These are phyloP conservation scores for Pseudogymnoascus sp. DNA, from an alignment of 2,329 filamentous ascomycete species.

Conservation along the genomic window DNA sequence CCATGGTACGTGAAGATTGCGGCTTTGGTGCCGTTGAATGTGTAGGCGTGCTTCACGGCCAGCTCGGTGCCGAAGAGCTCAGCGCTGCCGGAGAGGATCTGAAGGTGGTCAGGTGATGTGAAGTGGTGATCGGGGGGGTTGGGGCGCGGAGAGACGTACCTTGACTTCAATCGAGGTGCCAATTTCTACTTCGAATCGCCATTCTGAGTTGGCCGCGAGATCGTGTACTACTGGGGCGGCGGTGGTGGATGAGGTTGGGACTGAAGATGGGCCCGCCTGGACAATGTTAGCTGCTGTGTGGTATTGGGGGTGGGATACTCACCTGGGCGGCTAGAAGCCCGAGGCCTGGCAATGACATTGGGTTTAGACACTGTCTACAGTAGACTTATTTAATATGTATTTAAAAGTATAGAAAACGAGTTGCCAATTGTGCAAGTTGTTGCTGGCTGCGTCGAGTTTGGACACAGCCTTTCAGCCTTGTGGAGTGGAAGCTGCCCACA, in stretches of 20 bases:
- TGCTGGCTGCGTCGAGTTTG: slow-evolving; percentile 9
- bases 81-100: slow-evolving; percentile 74
- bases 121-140: slow-evolving; percentile 25
- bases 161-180: slow-evolving; percentile 47
- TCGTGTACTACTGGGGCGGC: slow-evolving; percentile 41
- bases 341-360: slow-evolving; percentile 69
- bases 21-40: slow-evolving; percentile 73
- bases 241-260: slow-evolving; percentile 22
- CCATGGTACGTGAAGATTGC: slow-evolving; percentile 91
- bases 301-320: slow-evolving; percentile 22
- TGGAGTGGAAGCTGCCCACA: not conserved
- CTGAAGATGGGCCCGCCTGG: slow-evolving; percentile 18
- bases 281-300: slow-evolving; percentile 17
- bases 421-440: not conserved
- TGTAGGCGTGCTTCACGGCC: slow-evolving; percentile 71
- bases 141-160: slow-evolving; percentile 31
- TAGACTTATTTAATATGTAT: not conserved
- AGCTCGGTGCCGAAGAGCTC: slow-evolving; percentile 96
- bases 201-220: slow-evolving; percentile 64
- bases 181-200: slow-evolving; percentile 67
- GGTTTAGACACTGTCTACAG: slow-evolving; percentile 10
- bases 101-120: slow-evolving; percentile 31
- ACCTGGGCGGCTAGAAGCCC: slow-evolving; percentile 49
- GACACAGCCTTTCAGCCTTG: slow-evolving; percentile 15
- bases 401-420: slow-evolving; percentile 18